A percentile compares a stretch with the other conserved stretches of the same genome.
These are phyloP conservation scores for Fraxinus platypoda DNA, from an alignment of 305 asterid genomes.

Conservation along the genomic window DNA sequence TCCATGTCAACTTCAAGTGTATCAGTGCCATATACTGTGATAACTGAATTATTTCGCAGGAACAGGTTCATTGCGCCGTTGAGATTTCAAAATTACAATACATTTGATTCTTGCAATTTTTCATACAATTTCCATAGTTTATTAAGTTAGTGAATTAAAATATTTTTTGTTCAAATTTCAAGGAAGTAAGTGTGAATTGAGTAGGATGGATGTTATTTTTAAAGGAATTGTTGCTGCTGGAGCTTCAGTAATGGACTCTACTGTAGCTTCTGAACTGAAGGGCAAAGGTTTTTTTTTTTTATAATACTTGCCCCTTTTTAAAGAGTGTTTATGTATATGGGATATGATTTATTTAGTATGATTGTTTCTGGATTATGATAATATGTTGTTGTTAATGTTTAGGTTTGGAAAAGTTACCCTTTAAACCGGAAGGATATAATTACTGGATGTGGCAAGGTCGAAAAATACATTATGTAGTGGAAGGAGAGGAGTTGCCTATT, in stretches of 20 bases:
- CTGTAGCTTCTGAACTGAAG: conserved; percentile 52
- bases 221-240: conserved; percentile 79
- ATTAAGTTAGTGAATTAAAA: not conserved
- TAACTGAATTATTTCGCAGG: conserved; percentile 36
- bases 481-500: conserved; percentile 82
- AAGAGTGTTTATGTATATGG: not conserved
- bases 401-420: conserved; percentile 74
- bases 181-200: conserved; percentile 68
- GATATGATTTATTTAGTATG: not conserved
- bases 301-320: not conserved
- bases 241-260: conserved; percentile 61
- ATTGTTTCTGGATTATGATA: conserved; percentile 18
- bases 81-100: conserved; percentile 42
- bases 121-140: not conserved
- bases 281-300: conserved; percentile 18
- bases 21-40: conserved; percentile 32
- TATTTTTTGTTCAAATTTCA: conserved; percentile 10
- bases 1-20: conserved; percentile 59
- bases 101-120: conserved; percentile 24
- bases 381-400: conserved; percentile 13
- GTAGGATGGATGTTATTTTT: conserved; percentile 59
- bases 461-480: conserved; percentile 76
- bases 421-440: conserved; percentile 84
- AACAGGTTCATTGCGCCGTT: conserved; percentile 30
- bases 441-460: conserved; percentile 79